Evolutionary conservation across 441 rosid species (phyloP).

Genomic region (Brassica balearica): DNA sequence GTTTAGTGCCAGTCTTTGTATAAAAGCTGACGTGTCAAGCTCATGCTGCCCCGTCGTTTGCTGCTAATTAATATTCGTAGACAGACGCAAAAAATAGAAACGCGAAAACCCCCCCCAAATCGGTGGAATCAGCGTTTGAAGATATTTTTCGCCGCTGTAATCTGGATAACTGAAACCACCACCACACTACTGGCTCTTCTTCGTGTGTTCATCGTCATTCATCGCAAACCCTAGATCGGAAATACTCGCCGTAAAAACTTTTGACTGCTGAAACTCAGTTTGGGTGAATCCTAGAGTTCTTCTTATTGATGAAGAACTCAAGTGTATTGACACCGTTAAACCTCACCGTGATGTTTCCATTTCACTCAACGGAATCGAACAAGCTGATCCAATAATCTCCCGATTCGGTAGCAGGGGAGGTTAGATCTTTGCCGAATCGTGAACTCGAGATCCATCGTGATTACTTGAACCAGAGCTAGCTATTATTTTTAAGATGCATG

Average conservation of each 20-base stretch:
- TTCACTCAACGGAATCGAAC: neutral
- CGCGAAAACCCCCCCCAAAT: neutral
- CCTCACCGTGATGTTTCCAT: no score
- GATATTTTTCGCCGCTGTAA: neutral
- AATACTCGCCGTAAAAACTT: neutral
- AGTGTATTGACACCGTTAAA: neutral
- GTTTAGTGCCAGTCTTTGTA: neutral
- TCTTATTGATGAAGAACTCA: neutral
- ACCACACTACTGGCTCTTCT: neutral
- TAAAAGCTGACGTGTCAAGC: neutral
- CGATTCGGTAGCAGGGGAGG: slow-evolving; percentile 17
- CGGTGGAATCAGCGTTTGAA: no score
- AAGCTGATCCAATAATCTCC: neutral
- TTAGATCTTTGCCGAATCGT: slow-evolving; percentile 39
- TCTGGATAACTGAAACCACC: neutral
- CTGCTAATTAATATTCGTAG: neutral
- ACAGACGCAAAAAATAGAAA: neutral
- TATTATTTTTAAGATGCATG: neutral
- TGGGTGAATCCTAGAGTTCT: neutral
- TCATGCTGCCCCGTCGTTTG: neutral
- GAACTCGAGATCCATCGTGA: slow-evolving; percentile 40
- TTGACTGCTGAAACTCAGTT: neutral
- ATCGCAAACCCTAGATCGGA: neutral
- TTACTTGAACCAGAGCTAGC: neutral
- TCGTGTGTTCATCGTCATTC: neutral